These are phyloP conservation scores for Colletotrichum sp. DNA, from an alignment of 2,329 filamentous ascomycete genomes.

Conservation along the genomic window DNA sequence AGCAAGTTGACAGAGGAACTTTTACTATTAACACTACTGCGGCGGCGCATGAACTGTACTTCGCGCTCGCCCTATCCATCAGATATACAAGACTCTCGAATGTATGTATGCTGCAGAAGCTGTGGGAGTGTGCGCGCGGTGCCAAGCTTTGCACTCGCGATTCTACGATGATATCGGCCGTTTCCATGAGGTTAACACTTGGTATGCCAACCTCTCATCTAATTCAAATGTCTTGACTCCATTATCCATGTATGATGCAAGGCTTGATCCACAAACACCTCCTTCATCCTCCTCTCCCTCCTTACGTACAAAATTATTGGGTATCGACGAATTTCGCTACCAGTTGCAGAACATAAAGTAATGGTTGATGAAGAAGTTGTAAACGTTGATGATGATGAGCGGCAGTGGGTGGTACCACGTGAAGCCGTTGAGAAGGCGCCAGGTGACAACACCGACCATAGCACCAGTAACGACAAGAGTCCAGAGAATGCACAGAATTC, in stretches of 20 bases:
- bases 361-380: conserved; percentile 44
- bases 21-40: neutral
- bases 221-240: conserved; percentile 3
- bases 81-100: conserved; percentile 5
- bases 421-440: conserved; percentile 36
- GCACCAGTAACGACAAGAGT: conserved; percentile 34
- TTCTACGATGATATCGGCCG: neutral
- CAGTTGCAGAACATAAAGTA: conserved; percentile 41
- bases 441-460: conserved; percentile 38
- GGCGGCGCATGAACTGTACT: neutral
- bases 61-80: neutral
- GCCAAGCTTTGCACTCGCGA: neutral
- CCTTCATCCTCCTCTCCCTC: neutral
- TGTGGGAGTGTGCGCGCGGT: neutral
- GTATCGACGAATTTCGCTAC: neutral
- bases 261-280: neutral
- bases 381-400: conserved; percentile 40
- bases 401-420: conserved; percentile 45
- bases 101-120: conserved; percentile 8
- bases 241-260: conserved; percentile 8
- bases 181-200: neutral
- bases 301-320: neutral
- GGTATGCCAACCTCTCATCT: neutral
- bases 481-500: conserved; percentile 43
- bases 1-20: neutral